Evolutionary conservation across 1,284 basidiomycete genomes (phyloP).

Genomic region (Waitea zeae): DNA sequence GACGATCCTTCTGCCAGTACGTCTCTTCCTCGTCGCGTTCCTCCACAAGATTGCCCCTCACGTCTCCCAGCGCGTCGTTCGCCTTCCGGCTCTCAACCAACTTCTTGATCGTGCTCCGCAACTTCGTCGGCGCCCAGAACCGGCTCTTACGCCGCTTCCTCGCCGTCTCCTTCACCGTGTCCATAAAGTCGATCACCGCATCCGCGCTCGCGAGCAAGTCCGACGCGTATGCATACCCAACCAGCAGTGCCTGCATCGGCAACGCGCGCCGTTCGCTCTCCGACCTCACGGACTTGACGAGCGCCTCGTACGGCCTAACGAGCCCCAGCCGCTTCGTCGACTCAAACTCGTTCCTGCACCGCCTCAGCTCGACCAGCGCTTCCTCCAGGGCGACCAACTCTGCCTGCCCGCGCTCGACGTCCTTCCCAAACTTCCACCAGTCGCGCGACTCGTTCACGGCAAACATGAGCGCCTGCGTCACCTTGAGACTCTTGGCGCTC

Average conservation of each 20-base stretch:
- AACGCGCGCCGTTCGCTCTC: not conserved
- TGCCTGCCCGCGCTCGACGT: constrained; percentile 6
- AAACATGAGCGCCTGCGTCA: constrained; percentile 18
- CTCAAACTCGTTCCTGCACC: constrained; percentile 23
- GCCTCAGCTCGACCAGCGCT: constrained; percentile 17
- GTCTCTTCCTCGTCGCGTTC: constrained; percentile 12
- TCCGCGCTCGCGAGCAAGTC: constrained; percentile 18
- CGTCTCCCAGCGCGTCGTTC: constrained; percentile 19
- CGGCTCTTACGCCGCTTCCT: constrained; percentile 20
- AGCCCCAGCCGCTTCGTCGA: constrained; percentile 21
- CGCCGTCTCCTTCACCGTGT: constrained; percentile 21
- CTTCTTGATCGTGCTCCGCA: constrained; percentile 24
- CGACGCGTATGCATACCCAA: too few relatives aligned
- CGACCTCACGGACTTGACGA: constrained; percentile 10
- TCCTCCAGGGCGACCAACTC: constrained; percentile 19
- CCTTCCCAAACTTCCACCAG: constrained; percentile 16
- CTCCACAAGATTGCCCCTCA: constrained; percentile 13
- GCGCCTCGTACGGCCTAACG: constrained; percentile 25
- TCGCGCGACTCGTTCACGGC: constrained; percentile 30
- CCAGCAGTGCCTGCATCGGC: too few relatives aligned
- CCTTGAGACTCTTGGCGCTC: constrained; percentile 16
- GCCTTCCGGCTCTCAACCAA: constrained; percentile 12
- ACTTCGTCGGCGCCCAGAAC: constrained; percentile 32
- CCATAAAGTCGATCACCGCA: constrained; percentile 25
- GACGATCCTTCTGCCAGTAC: constrained; percentile 15